Evolutionary conservation across 2,329 filamentous ascomycete genomes (phyloP).

Genomic region (Cadophora malorum): DNA sequence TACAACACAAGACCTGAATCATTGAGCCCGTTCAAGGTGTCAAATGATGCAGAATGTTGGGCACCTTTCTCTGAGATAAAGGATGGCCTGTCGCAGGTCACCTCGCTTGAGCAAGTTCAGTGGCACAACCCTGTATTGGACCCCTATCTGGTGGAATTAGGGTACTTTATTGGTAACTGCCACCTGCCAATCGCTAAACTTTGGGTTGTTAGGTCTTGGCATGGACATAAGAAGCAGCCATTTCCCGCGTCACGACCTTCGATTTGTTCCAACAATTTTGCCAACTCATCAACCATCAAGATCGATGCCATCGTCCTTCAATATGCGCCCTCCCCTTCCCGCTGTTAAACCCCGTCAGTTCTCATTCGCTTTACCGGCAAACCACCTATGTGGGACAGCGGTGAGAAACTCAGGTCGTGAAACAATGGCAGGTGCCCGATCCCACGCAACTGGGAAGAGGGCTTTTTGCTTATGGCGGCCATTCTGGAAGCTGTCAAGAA

Average conservation of each 20-base stretch:
- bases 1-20: background rate
- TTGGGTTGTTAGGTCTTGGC: background rate
- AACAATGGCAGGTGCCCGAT: slow-evolving; percentile 34
- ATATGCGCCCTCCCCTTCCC: slow-evolving; percentile 41
- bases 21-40: background rate
- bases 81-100: background rate
- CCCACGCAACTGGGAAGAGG: slow-evolving; percentile 22
- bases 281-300: slow-evolving; percentile 38
- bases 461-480: background rate
- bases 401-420: slow-evolving; percentile 39
- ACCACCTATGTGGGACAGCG: slow-evolving; percentile 37
- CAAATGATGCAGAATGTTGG: background rate
- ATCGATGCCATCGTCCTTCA: slow-evolving; percentile 38
- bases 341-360: slow-evolving; percentile 24
- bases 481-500: slow-evolving; percentile 22
- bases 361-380: slow-evolving; percentile 30
- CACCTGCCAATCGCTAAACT: background rate
- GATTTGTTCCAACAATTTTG: slow-evolving; percentile 25
- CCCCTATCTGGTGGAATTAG: background rate
- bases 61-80: background rate
- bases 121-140: background rate
- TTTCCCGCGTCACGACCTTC: background rate
- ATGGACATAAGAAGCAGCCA: background rate
- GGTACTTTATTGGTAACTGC: background rate
- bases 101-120: background rate